These are phyloP conservation scores for Aleurites moluccanus DNA, from an alignment of 441 rosid genomes.

Conservation along the genomic window DNA sequence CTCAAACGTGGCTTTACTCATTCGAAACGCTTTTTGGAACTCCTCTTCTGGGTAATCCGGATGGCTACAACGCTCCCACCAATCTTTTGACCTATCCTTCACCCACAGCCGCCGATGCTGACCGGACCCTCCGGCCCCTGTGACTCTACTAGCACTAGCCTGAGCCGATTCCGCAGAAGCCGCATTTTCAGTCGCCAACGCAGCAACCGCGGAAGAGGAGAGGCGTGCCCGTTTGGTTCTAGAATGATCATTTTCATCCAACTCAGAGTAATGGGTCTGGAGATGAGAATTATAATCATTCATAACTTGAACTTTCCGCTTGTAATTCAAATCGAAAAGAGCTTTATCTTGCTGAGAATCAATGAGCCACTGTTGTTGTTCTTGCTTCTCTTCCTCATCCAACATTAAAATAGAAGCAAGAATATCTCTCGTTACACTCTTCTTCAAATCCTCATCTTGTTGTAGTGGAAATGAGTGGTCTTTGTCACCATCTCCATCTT, in stretches of 20 bases:
- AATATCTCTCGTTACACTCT: constrained; percentile 45
- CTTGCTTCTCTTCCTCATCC: constrained; percentile 65
- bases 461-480: constrained; percentile 6
- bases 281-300: constrained; percentile 36
- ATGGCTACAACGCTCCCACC: constrained; percentile 75
- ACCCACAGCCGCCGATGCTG: constrained; percentile 75
- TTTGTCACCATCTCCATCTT: constrained; percentile 20
- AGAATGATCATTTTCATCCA: constrained; percentile 33
- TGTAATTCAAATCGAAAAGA: constrained; percentile 46
- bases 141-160: background rate
- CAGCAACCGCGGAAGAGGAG: constrained; percentile 30
- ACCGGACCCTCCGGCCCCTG: constrained; percentile 11
- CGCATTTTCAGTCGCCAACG: constrained; percentile 20
- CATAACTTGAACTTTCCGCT: constrained; percentile 35
- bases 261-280: constrained; percentile 40
- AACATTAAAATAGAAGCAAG: constrained; percentile 50
- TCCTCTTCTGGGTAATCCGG: constrained; percentile 71
- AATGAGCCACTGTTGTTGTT: constrained; percentile 36
- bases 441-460: constrained; percentile 17
- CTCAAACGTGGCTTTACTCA: constrained; percentile 74
- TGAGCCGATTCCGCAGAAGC: constrained; percentile 22
- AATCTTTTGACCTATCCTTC: constrained; percentile 75
- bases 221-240: constrained; percentile 48
- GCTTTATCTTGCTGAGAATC: constrained; percentile 43
- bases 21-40: constrained; percentile 64